Evolutionary conservation across 176 grass and related monocot species (phyloP), one percentile per base, ranked within the genome.

Genomic region (Lolium perenne): DNA sequence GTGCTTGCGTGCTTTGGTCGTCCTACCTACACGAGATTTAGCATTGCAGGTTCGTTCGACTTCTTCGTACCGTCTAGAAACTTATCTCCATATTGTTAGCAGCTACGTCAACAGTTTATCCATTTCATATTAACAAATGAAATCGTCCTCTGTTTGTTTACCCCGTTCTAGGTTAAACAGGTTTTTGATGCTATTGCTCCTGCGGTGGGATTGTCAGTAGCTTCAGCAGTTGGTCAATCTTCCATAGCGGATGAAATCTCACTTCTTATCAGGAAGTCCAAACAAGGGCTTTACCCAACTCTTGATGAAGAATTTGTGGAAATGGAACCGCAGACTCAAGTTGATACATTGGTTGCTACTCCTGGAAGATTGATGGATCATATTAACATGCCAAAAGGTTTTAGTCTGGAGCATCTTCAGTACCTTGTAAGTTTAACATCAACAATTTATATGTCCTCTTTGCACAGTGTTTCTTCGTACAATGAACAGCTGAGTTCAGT

Each of bases 311-410:
- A 95, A 83, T 91, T 88, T 80, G 63, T 83, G 20, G 88, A 91
- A 83, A 90, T 95, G 85, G 91, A 95, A 86, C 96, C 90, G 16
- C 86, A 88, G 63, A 95, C 90, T 86, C 80, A 93, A 84, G 86
- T 98, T 41, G 96, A 98, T 90, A 95, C 94, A 94, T 91, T 95
- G 82, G 90, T 98, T 46, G 94, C 94, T 60, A 95, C 97, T 72
- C 97, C 93, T 78, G 94, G 97, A 94, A 94, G 97, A 86, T 71
- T 95, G 85, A 95, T 98, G 94, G 97, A 95, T 82, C 93, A 98
- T 83, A 91, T 98, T 82, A 92, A 93, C 71, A 94, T 94, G 96
- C 95, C 96, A 47, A 92, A 95, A 45, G 96, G 93, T 92, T 98
- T 98, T 86, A 95, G 86, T 79, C 71, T 98, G 56, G 93, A 98